Conservation (phyloP, 352 stramenopile genomes). For the Halophytophthora polymorphica region DNA sequence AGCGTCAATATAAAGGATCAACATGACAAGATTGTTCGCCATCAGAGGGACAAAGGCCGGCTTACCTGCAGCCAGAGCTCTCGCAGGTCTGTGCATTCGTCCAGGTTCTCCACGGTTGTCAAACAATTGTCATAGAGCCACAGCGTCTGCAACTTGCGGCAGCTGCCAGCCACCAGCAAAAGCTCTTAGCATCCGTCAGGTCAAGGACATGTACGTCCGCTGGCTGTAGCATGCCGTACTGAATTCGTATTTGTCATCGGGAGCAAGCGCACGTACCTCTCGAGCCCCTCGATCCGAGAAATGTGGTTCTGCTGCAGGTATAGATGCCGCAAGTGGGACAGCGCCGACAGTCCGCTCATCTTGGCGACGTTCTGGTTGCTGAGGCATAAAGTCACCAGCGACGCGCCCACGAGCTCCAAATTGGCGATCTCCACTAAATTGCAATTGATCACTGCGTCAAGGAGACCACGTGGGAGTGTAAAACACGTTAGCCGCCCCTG, state of each 20-base stretch:
- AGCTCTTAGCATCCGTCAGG: background rate
- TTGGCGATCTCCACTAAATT: slow-evolving; percentile 43
- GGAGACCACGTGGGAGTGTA: background rate
- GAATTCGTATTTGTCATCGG: background rate
- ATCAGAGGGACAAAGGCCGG: too few relatives aligned
- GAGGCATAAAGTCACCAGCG: slow-evolving; percentile 79
- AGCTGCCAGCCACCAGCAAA: slow-evolving; percentile 17
- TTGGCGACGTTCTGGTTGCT: slow-evolving; percentile 58
- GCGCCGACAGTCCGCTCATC: slow-evolving; percentile 47
- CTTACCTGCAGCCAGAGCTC: slow-evolving; percentile 81
- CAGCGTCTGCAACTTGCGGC: slow-evolving; percentile 63
- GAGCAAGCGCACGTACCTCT: slow-evolving; percentile 21
- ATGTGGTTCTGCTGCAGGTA: slow-evolving; percentile 86
- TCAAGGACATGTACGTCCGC: too few relatives aligned
- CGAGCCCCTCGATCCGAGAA: slow-evolving; percentile 68
- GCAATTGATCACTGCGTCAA: slow-evolving; percentile 67
- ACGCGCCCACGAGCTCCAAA: slow-evolving; percentile 48
- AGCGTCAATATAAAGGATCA: too few relatives aligned
- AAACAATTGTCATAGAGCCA: slow-evolving; percentile 83
- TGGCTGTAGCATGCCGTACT: background rate
- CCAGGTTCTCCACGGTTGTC: slow-evolving; percentile 53
- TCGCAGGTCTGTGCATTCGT: slow-evolving; percentile 59
- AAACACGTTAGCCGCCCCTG: background rate
- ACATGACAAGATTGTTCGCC: too few relatives aligned
- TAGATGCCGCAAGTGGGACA: slow-evolving; percentile 64